Conservation (phyloP, 2,329 filamentous ascomycete genomes). For the Paraphaeosphaeria minitans region DNA sequence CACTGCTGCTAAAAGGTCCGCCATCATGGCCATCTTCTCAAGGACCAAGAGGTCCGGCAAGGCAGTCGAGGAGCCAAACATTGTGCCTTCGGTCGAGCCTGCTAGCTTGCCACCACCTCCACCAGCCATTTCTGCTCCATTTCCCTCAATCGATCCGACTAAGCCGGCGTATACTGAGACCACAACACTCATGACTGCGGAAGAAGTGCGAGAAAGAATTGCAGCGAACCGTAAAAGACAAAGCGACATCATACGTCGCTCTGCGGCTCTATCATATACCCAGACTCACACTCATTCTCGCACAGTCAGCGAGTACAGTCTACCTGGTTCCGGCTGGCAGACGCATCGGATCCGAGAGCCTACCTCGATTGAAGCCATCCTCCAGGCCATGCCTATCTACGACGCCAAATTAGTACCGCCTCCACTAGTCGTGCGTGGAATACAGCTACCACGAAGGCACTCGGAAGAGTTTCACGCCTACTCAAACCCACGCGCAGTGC, state of each 20-base stretch:
- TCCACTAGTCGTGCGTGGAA: conserved; percentile 1
- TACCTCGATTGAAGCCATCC: conserved; percentile 31
- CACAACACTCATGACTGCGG: conserved; percentile 19
- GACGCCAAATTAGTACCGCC: conserved; percentile 11
- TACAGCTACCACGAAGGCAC: neutral
- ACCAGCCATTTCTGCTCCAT: neutral
- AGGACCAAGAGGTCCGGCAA: conserved; percentile 40
- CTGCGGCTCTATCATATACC: conserved; percentile 11
- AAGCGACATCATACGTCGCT: conserved; percentile 13
- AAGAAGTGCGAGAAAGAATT: conserved; percentile 25
- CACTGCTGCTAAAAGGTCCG: neutral
- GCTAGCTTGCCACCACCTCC: neutral
- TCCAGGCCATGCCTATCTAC: conserved; percentile 26
- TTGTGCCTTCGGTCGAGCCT: conserved; percentile 18
- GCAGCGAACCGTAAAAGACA: conserved; percentile 23
- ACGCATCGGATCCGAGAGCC: conserved; percentile 18
- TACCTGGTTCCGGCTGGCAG: conserved; percentile 12
- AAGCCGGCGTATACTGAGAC: conserved; percentile 28
- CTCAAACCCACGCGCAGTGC: conserved; percentile 18
- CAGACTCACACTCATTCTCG: conserved; percentile 12
- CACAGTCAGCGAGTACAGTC: conserved; percentile 16
- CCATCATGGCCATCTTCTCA: conserved; percentile 40
- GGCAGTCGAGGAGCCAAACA: conserved; percentile 32
- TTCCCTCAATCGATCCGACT: conserved; percentile 21
- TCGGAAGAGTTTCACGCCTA: conserved; percentile 10